Evolutionary conservation across 108 stramenopile genomes (phyloP).

Genomic region (Cyclostephanos tholiformis): DNA sequence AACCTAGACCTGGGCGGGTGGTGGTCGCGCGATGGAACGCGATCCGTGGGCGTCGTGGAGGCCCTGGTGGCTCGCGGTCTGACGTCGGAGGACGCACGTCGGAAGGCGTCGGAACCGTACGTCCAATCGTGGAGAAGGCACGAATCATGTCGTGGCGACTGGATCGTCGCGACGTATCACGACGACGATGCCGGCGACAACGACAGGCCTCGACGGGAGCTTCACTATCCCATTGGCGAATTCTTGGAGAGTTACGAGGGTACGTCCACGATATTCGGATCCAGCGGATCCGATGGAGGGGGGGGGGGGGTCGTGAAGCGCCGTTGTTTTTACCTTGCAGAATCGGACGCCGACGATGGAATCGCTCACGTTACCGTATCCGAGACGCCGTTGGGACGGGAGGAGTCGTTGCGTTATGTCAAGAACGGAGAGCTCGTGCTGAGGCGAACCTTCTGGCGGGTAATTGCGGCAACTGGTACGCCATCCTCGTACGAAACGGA

Average conservation of each 20-base stretch:
- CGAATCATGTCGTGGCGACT: conserved; percentile 9
- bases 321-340: conserved; percentile 44
- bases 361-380: conserved; percentile 46
- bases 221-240: conserved; percentile 44
- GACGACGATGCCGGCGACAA: conserved; percentile 8
- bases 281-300: conserved; percentile 5
- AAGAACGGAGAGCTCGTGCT: conserved; percentile 48
- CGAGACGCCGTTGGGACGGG: conserved; percentile 34
- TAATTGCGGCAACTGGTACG: too few relatives aligned
- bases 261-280: conserved; percentile 48
- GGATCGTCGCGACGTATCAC: conserved; percentile 47
- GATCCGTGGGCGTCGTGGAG: conserved; percentile 29
- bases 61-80: conserved; percentile 46
- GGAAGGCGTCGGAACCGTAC: conserved; percentile 38
- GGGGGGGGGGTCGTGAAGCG: conserved; percentile 33
- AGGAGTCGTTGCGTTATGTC: conserved; percentile 50
- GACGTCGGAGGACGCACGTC: conserved; percentile 28
- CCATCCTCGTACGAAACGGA: conserved; percentile 21
- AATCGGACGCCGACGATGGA: conserved; percentile 35
- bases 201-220: conserved; percentile 26
- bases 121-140: conserved; percentile 48
- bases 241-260: conserved; percentile 52
- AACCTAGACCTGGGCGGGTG: conserved; percentile 33
- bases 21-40: conserved; percentile 49
- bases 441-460: conserved; percentile 40